These are phyloP conservation scores for Xerocomus amazonicus DNA, from an alignment of 1,284 basidiomycete species.

Conservation along the genomic window DNA sequence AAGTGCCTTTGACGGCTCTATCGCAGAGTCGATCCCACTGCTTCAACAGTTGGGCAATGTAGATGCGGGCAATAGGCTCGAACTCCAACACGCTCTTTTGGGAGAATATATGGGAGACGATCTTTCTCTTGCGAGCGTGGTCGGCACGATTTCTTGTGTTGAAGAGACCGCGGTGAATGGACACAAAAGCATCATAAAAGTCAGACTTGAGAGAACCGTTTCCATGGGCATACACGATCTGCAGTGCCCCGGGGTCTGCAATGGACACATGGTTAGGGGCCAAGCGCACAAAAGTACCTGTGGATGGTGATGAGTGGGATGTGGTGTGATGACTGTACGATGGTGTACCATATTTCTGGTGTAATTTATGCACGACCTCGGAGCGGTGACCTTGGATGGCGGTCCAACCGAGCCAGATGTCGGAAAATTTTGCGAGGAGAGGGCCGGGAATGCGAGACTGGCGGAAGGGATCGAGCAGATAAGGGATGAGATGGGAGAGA, in stretches of 20 bases:
- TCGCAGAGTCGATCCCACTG: constrained; percentile 81
- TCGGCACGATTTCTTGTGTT: constrained; percentile 80
- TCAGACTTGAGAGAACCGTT: constrained; percentile 74
- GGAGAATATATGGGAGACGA: constrained; percentile 84
- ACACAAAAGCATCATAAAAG: constrained; percentile 81
- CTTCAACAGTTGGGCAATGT: constrained; percentile 58
- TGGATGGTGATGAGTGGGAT: neutral
- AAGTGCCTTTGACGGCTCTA: constrained; percentile 48
- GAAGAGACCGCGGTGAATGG: constrained; percentile 73
- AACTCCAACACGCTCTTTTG: constrained; percentile 81
- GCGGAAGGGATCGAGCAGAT: constrained; percentile 54
- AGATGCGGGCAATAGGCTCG: constrained; percentile 69
- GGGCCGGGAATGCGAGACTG: constrained; percentile 73
- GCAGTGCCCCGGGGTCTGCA: constrained; percentile 74
- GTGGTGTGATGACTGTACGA: neutral
- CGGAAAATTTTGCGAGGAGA: constrained; percentile 68
- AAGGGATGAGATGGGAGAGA: constrained; percentile 54
- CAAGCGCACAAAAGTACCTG: constrained; percentile 79
- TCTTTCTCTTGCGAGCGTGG: constrained; percentile 87
- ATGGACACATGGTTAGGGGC: constrained; percentile 87
- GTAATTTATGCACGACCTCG: constrained; percentile 71
- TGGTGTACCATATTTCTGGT: constrained; percentile 68
- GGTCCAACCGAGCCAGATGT: constrained; percentile 72
- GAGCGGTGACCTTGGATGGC: constrained; percentile 71
- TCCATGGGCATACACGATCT: constrained; percentile 74